Percentiles rank a stretch among this genome's conserved stretches.
Evolutionary conservation across 305 asterid species (phyloP).

Genomic region (Vinca major): DNA sequence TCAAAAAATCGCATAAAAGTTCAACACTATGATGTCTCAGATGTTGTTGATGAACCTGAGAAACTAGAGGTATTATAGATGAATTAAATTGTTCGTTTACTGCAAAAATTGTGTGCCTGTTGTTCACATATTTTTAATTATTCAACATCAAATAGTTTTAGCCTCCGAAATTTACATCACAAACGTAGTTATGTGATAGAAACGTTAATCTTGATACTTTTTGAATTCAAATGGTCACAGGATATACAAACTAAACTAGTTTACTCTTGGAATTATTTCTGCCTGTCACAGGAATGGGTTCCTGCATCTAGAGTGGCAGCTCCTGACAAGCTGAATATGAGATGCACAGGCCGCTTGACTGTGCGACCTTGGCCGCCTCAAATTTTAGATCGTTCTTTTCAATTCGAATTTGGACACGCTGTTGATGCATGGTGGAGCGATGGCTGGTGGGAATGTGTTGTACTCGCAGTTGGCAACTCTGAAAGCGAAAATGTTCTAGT

Average conservation of each 20-base stretch:
- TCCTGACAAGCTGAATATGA: slow-evolving; percentile 41
- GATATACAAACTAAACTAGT: background rate
- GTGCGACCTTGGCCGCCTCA: slow-evolving; percentile 42
- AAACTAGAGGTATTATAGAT: slow-evolving; percentile 42
- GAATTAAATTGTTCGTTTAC: background rate
- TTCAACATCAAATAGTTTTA: background rate
- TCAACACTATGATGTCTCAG: slow-evolving; percentile 35
- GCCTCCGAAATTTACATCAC: background rate
- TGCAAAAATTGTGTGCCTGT: background rate
- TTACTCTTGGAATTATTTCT: background rate
- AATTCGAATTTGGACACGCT: slow-evolving; percentile 32
- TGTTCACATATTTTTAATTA: background rate
- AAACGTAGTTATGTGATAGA: background rate
- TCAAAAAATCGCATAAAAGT: slow-evolving; percentile 25
- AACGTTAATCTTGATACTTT: background rate
- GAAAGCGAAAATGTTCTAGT: slow-evolving; percentile 25
- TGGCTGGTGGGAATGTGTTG: slow-evolving; percentile 76
- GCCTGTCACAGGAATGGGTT: slow-evolving; percentile 37
- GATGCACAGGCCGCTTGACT: slow-evolving; percentile 41
- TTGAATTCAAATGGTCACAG: background rate
- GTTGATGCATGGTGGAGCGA: slow-evolving; percentile 60
- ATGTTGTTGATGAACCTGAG: slow-evolving; percentile 24
- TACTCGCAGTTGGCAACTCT: slow-evolving; percentile 26
- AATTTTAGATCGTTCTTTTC: slow-evolving; percentile 17
- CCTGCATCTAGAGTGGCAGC: slow-evolving; percentile 30